A percentile compares a stretch with the other conserved stretches of the same genome.
Conservation (phyloP, 108 stramenopile species). For the Schizochytrium sp. region DNA sequence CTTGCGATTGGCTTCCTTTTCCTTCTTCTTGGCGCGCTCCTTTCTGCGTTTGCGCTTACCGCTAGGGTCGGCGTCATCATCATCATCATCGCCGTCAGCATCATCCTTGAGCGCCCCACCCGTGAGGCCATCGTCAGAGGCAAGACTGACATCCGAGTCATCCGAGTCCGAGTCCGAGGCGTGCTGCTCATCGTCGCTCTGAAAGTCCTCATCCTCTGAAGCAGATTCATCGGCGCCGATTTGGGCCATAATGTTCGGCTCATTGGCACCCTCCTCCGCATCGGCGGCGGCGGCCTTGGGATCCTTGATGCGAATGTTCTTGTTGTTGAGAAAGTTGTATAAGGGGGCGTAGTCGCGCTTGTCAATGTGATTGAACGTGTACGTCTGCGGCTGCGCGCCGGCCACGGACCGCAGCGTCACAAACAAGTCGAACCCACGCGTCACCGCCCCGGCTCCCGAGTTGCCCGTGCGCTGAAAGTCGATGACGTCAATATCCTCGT, state of each 20-base stretch:
- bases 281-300: conserved; percentile 48
- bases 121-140: not conserved
- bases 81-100: not conserved
- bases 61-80: not conserved
- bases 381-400: conserved; percentile 18
- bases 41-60: not conserved
- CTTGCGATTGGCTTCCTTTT: not conserved
- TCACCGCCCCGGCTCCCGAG: conserved; percentile 62
- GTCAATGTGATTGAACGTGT: conserved; percentile 39
- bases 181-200: not conserved
- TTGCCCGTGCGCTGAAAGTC: conserved; percentile 91
- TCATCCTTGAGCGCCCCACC: not conserved
- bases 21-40: not conserved
- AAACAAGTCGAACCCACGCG: conserved; percentile 82
- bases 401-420: conserved; percentile 53
- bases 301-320: conserved; percentile 82
- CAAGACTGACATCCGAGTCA: not conserved
- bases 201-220: not conserved
- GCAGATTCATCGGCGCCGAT: not conserved
- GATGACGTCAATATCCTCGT: conserved; percentile 87
- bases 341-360: conserved; percentile 25
- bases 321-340: conserved; percentile 67
- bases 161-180: not conserved
- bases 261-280: not conserved
- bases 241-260: not conserved